Base-by-base conservation (phyloP, 179 eudicot genomes). In the Beta lomatogona region DNA sequence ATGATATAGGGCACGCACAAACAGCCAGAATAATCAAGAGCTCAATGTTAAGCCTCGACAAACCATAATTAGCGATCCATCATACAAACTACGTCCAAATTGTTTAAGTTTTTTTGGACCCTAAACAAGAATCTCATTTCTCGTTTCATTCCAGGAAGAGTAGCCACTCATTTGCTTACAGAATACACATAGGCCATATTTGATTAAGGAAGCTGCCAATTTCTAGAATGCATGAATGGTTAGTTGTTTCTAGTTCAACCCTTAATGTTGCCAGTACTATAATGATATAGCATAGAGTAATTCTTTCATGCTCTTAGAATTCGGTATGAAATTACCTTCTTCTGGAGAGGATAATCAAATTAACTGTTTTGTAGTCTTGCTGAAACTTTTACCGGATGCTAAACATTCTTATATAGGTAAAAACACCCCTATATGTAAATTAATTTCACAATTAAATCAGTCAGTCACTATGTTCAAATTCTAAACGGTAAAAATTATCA, bases 11-110 rank as follows among this genome's bases (percentile, higher is more conserved):
- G 53, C 55, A 46, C 21, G 21, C 53, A 18, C n/a, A 22, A 25
- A n/a, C 60, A 25, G 67, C 16, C 16, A 69, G 48, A 79, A 46
- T 25, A 41, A 25, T 11, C 63, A 75, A 75, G 65, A 61, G 25
- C n/a, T 10, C 25, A 82, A 15, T 36, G 11, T 54, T 68, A 68
- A 44, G 63, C 73, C 53, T 64, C 41, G 46, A n/a, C n/a, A 79
- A n/a, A 36, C 15, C 44, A 15, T 41, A 61, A 2, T 11, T 25
- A 10, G 18, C 10, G 8, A 60, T 19, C 44, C 78, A 36, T 25
- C 36, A 71, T n/a, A 50, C 63, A 31, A 64, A 4, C 25, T 11
- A 22, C 22, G 16, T 48, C 48, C 21, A 61, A 1, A 65, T 9
- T 31, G 52, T 6, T 22, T 6, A 59, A 61, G 54, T 4, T 16